Percentiles rank a stretch among this genome's conserved stretches.
Conservation (phyloP, 2,329 filamentous ascomycete species). For the Cercospora sp. region DNA sequence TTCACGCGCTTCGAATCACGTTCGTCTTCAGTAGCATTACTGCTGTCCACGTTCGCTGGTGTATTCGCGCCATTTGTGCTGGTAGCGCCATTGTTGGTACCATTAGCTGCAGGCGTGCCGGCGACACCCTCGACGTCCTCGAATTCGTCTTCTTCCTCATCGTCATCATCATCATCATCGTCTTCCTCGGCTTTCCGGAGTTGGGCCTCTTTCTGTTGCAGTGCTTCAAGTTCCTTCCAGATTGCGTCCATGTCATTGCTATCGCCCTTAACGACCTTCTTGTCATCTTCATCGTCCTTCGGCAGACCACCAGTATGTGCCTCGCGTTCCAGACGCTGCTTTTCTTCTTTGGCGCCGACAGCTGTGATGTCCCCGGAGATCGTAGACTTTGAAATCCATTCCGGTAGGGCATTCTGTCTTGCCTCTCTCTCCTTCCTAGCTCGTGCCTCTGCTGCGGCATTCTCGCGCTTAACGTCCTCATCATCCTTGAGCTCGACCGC, state of each 20-base stretch:
- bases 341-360: constrained; percentile 39
- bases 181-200: constrained; percentile 53
- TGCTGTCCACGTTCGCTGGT: constrained; percentile 33
- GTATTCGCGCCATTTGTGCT: constrained; percentile 27
- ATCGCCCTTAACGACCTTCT: constrained; percentile 39
- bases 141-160: constrained; percentile 54
- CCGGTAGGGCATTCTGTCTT: constrained; percentile 39
- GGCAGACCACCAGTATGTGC: constrained; percentile 37
- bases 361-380: constrained; percentile 49
- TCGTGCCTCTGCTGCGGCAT: constrained; percentile 35
- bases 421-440: constrained; percentile 38
- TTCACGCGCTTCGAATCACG: constrained; percentile 62
- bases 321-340: constrained; percentile 43
- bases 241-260: constrained; percentile 64
- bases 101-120: constrained; percentile 25
- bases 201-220: constrained; percentile 51
- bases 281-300: constrained; percentile 49
- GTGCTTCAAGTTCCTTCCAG: constrained; percentile 65
- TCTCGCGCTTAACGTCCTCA: constrained; percentile 37
- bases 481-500: constrained; percentile 39
- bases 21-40: constrained; percentile 44
- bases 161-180: constrained; percentile 51
- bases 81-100: constrained; percentile 34
- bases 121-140: constrained; percentile 53
- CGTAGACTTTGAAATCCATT: constrained; percentile 41